phyloP scores from a whole-genome alignment of 257 asterid genomes.

The Nicotiana sylvestris region DNA sequence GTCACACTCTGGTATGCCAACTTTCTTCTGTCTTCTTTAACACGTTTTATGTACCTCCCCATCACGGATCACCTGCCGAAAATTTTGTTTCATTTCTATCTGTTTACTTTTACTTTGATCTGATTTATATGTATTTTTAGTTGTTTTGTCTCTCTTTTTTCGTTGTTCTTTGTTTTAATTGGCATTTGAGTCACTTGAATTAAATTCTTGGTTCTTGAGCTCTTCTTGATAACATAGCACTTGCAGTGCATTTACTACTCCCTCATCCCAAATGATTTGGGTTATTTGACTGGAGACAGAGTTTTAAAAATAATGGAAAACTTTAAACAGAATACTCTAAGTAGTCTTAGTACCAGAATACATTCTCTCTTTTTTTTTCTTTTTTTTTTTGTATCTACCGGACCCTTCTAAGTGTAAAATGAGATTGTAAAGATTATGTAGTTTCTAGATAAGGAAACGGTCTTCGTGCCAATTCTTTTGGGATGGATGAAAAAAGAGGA shows the following conservation, averaged over 20 bases:
- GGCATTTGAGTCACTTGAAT: neutral
- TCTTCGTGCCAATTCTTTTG: neutral
- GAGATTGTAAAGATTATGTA: neutral
- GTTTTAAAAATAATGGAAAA: neutral
- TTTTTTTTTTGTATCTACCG: neutral
- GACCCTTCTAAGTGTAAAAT: neutral
- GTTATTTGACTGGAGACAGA: neutral
- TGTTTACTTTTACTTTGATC: neutral
- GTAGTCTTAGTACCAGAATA: neutral
- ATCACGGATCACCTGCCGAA: neutral
- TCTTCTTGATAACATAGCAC: neutral
- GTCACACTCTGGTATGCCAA: neutral
- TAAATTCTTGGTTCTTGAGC: neutral
- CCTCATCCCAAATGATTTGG: neutral
- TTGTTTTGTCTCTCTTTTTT: neutral
- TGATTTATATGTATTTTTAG: neutral
- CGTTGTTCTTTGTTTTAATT: neutral
- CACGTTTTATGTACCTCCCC: neutral
- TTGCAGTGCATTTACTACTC: neutral
- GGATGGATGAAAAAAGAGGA: no score
- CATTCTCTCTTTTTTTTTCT: no score
- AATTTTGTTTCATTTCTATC: neutral
- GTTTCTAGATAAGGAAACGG: neutral
- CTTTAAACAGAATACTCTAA: neutral
- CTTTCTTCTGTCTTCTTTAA: neutral